Percentiles rank a stretch among this genome's conserved stretches.
These are phyloP conservation scores for Pezizomycotina sp. DNA, from an alignment of 2,329 filamentous ascomycete species.

Conservation along the genomic window DNA sequence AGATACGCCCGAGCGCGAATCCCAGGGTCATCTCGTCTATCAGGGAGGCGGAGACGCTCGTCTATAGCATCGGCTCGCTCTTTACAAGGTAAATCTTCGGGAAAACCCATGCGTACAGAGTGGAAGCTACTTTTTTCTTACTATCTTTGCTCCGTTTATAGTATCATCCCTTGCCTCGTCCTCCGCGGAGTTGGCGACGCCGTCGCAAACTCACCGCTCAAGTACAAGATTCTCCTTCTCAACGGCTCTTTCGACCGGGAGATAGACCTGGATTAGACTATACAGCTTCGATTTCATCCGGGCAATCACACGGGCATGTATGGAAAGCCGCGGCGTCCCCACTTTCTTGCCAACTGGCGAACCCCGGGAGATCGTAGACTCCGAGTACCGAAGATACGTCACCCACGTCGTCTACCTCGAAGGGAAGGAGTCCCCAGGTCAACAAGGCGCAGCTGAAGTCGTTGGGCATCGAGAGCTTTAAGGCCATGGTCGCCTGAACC, in stretches of 20 bases:
- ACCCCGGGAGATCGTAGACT: slow-evolving; percentile 5
- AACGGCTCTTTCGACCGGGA: slow-evolving; percentile 77
- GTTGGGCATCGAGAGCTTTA: slow-evolving; percentile 60
- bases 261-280: slow-evolving; percentile 52
- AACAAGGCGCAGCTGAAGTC: slow-evolving; percentile 45
- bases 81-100: slow-evolving; percentile 45
- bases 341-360: slow-evolving; percentile 23
- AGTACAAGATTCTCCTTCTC: slow-evolving; percentile 57
- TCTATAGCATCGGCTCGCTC: slow-evolving; percentile 87
- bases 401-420: slow-evolving; percentile 73
- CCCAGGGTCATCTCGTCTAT: slow-evolving; percentile 60
- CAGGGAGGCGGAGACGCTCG: slow-evolving; percentile 45
- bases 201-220: slow-evolving; percentile 34
- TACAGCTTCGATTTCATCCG: slow-evolving; percentile 63
- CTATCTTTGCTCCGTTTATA: neutral
- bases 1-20: slow-evolving; percentile 73
- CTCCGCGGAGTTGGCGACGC: slow-evolving; percentile 57
- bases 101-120: neutral
- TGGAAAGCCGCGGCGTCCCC: slow-evolving; percentile 47
- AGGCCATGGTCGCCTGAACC: slow-evolving; percentile 33
- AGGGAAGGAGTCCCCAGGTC: slow-evolving; percentile 51
- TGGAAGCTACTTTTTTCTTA: neutral
- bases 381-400: slow-evolving; percentile 50
- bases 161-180: slow-evolving; percentile 66
- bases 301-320: slow-evolving; percentile 59